Evolutionary conservation across 768 basidiomycete species (phyloP), one percentile per base, ranked within the genome.

Genomic region (Amyloporia xantha): DNA sequence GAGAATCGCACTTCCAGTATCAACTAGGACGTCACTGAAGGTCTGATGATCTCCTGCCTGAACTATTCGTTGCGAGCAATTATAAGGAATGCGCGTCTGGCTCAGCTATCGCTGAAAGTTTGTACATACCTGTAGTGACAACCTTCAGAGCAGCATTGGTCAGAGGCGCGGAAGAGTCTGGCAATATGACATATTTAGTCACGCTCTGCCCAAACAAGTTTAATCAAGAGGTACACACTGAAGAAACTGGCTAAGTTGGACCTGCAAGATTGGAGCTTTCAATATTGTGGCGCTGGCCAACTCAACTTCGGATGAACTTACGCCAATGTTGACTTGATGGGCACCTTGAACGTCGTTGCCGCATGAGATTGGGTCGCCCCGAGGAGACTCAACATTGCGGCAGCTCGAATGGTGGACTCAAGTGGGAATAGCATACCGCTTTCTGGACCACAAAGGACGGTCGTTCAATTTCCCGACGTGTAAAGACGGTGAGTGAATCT

Each of bases 1-100:
- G 15, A 52, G 51, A 3, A 43, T 41, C 2, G 51, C 45, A 30
- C 51, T 52, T 2, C 51, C 51, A 6, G 51, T 52, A 30, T 52
- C 51, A 27, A 52, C 25, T 9, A 47, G 23, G 5, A 52, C 46
- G 15, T 52, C 33, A 10, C 6, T 10, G 35, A 47, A 52, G 5
- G 51, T 52, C 35, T 52, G 46, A 23, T 37, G 19, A 17, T 52
- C 37, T 9, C 51, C 51, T 30, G 51, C 36, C 19, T 33, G 39
- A 2, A 52, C 51, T 52, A 17, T 3, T 20, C 19, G 12, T 5
- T 12, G 23, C 2, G 21, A n/a, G 9, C 20, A 42, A 28, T 19
- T n/a, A n/a, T n/a, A n/a, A n/a, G n/a, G n/a, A n/a, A n/a, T n/a
- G n/a, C n/a, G n/a, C n/a, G n/a, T n/a, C n/a, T n/a, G n/a, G n/a